Evolutionary conservation across 2,329 filamentous ascomycete species (phyloP).

Genomic region (Alternaria rosae): DNA sequence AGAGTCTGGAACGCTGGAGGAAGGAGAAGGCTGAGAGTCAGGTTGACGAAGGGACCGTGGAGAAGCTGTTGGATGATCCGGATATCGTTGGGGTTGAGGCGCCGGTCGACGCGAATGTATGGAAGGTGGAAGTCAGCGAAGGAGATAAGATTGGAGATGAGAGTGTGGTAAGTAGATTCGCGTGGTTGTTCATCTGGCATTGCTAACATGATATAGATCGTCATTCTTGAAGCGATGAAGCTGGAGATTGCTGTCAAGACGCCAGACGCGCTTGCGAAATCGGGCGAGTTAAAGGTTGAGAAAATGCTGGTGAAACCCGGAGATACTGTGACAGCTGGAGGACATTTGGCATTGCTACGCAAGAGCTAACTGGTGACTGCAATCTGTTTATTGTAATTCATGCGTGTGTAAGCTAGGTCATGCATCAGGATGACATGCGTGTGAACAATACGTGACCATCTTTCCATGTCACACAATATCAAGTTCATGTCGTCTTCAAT

Average conservation of each 20-base stretch:
- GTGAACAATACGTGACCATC: neutral
- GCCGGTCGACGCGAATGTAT: slow-evolving; percentile 56
- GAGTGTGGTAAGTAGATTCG: slow-evolving; percentile 34
- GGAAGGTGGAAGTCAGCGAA: slow-evolving; percentile 54
- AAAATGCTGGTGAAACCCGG: slow-evolving; percentile 54
- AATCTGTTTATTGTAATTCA: neutral
- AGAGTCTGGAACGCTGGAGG: slow-evolving; percentile 53
- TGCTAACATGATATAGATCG: slow-evolving; percentile 34
- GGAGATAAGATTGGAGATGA: slow-evolving; percentile 45
- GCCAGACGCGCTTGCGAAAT: slow-evolving; percentile 33
- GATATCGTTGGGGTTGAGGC: slow-evolving; percentile 50
- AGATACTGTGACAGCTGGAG: slow-evolving; percentile 50
- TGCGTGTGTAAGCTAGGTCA: neutral
- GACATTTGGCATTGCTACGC: slow-evolving; percentile 39
- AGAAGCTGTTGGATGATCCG: slow-evolving; percentile 57
- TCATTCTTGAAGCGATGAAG: slow-evolving; percentile 58
- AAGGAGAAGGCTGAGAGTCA: slow-evolving; percentile 54
- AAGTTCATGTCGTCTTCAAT: neutral
- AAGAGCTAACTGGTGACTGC: neutral
- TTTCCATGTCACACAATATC: neutral
- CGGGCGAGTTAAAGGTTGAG: slow-evolving; percentile 43
- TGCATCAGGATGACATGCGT: neutral
- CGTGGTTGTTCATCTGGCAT: neutral
- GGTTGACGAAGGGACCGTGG: slow-evolving; percentile 59
- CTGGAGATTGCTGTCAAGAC: slow-evolving; percentile 56